These are phyloP conservation scores for Allium cepa DNA, from an alignment of 106 monocot species.

Conservation along the genomic window DNA sequence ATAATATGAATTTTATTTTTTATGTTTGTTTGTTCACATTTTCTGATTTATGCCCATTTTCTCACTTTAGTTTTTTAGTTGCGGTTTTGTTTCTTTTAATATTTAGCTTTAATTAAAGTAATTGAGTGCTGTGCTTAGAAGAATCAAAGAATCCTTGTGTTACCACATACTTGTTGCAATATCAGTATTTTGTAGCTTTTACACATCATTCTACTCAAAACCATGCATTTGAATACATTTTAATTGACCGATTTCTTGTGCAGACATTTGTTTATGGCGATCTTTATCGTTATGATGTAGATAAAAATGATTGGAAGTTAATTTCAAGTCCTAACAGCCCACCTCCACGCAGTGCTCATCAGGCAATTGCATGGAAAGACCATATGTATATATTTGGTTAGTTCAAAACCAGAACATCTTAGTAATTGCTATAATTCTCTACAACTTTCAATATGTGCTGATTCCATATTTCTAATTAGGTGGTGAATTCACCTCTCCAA, in stretches of 20 bases:
- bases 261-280: constrained; percentile 99
- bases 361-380: constrained; percentile 90
- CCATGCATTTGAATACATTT: not conserved
- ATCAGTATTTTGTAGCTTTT: not conserved
- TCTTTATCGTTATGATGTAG: constrained; percentile 94
- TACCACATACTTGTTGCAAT: not conserved
- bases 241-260: constrained; percentile 18
- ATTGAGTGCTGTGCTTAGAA: too few species aligned
- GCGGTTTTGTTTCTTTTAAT: not conserved
- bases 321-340: constrained; percentile 92
- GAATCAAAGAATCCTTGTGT: too few species aligned
- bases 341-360: constrained; percentile 95
- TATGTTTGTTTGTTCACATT: not conserved
- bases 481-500: constrained; percentile 98
- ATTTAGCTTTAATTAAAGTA: not conserved
- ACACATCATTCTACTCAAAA: not conserved
- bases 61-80: constrained; percentile 1
- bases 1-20: not conserved
- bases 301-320: constrained; percentile 95
- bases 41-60: not conserved
- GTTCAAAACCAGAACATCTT: not conserved
- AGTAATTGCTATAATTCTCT: too few species aligned
- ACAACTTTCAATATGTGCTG: too few species aligned
- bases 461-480: constrained; percentile 24
- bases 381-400: constrained; percentile 91